Conservation (phyloP, 306 rosid genomes). For the Casuarina cunninghamiana region DNA sequence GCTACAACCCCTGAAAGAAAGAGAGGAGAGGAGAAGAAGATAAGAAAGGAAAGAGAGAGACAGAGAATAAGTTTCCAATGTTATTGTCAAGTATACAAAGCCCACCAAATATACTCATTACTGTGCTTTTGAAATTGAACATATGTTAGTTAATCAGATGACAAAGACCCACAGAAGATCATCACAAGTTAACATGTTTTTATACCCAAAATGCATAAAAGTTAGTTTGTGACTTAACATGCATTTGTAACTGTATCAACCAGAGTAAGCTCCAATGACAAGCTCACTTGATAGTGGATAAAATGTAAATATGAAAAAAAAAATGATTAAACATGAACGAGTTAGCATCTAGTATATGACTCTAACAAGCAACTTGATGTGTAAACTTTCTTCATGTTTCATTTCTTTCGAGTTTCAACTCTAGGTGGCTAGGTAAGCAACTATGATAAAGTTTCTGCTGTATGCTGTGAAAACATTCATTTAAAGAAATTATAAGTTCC, state of each 20-base stretch:
- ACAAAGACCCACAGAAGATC: neutral
- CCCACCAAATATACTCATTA: neutral
- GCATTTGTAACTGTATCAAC: neutral
- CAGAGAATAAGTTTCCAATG: neutral
- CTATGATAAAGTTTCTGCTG: neutral
- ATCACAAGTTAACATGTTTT: neutral
- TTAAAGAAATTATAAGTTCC: neutral
- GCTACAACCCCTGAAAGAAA: constrained; percentile 51
- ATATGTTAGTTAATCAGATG: neutral
- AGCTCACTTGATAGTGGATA: neutral
- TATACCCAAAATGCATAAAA: neutral
- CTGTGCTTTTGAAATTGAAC: neutral
- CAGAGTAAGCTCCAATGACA: neutral
- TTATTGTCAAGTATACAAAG: neutral
- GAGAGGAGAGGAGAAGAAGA: constrained; percentile 18
- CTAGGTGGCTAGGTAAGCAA: neutral
- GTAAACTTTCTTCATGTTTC: neutral
- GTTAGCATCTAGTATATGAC: neutral
- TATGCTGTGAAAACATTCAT: constrained; percentile 3
- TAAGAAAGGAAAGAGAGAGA: constrained; percentile 4
- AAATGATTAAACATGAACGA: neutral
- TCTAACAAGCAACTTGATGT: neutral
- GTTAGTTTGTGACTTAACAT: neutral
- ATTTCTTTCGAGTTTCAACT: neutral
- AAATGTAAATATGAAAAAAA: neutral